These are phyloP conservation scores for Calcarisporium arbuscula DNA, from an alignment of 2,329 filamentous ascomycete species.

Conservation along the genomic window DNA sequence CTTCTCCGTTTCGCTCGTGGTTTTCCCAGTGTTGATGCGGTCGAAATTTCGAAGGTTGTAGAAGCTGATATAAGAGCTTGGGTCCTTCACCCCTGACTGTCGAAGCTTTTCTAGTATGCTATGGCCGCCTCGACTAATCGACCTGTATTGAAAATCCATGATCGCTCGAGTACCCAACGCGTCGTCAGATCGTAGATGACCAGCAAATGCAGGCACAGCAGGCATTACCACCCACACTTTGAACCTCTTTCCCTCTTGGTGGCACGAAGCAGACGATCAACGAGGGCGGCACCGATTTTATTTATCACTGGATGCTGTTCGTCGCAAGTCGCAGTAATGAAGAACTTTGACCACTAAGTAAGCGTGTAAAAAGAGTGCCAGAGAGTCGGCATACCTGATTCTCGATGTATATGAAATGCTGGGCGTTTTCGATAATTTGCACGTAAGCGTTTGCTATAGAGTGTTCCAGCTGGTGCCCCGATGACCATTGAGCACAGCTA, in stretches of 20 bases:
- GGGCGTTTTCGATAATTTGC: constrained; percentile 59
- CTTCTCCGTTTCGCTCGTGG: constrained; percentile 55
- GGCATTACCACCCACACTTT: constrained; percentile 74
- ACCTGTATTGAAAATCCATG: constrained; percentile 82
- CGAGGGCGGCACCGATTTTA: constrained; percentile 71
- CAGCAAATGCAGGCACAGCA: constrained; percentile 74
- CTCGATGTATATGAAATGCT: constrained; percentile 74
- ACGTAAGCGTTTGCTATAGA: constrained; percentile 85
- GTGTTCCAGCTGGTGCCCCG: constrained; percentile 52
- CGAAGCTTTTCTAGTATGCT: constrained; percentile 69
- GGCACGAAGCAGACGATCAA: constrained; percentile 70
- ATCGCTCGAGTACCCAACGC: constrained; percentile 75
- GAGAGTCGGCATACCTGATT: constrained; percentile 46
- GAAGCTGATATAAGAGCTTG: constrained; percentile 69
- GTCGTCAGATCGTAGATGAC: constrained; percentile 66
- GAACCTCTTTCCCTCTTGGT: constrained; percentile 59
- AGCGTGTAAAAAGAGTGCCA: fast-evolving
- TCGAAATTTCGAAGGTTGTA: constrained; percentile 84
- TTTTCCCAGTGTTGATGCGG: constrained; percentile 64
- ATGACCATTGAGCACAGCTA: constrained; percentile 46
- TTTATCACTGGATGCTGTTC: constrained; percentile 69
- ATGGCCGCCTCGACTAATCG: constrained; percentile 69
- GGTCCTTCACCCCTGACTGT: constrained; percentile 62
- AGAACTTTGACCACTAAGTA: constrained; percentile 50
- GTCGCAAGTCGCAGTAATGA: constrained; percentile 73